Evolutionary conservation across 106 monocot species (phyloP), one percentile per base, ranked within the genome.

Genomic region (Dendrobium chrysotoxum): DNA sequence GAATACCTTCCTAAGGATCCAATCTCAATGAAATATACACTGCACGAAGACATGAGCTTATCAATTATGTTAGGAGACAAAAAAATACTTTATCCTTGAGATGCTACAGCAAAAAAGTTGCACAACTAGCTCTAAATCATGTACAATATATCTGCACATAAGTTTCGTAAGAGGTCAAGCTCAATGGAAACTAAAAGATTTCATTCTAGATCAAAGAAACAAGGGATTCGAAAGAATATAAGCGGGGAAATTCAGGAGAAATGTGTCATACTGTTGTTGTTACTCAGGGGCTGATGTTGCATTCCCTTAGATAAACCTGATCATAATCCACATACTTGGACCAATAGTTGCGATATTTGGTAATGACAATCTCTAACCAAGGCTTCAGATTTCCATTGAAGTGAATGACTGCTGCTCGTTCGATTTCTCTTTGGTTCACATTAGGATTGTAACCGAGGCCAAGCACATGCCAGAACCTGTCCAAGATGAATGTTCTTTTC

Each of bases 331-430:
- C 80, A 46, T 80, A 83, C 28, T 85, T 87, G 0, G 87, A 87
- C 89, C 89, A 89, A 66, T 84, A 87, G 74, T 74, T 75, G 0
- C 85, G 81, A 70, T 82, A 89, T 30, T 68, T 84, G 47, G 89
- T 86, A 70, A 89, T 61, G 42, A 84, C 89, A 54, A 86, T 89
- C 77, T 89, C 89, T 21, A 89, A 53, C 89, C 89, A 89, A 25
- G 89, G 89, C 78, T 89, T 89, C 89, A 89, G 76, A 61, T 89
- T 89, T 31, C 89, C 89, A 40, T 87, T 89, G 75, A 85, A 89
- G 78, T 89, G 89, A 11, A 89, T 75, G 5, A 85, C 89, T 0
- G 89, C 89, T 15, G 89, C 89, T 4, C 85, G 75, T 17, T 85
- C 86, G 20, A 89, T 87, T 1, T 89, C 84, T 58, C 57, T 82